Base-by-base conservation (phyloP, 2,329 filamentous ascomycete species). In the Gnomoniopsis smithogilvyi region DNA sequence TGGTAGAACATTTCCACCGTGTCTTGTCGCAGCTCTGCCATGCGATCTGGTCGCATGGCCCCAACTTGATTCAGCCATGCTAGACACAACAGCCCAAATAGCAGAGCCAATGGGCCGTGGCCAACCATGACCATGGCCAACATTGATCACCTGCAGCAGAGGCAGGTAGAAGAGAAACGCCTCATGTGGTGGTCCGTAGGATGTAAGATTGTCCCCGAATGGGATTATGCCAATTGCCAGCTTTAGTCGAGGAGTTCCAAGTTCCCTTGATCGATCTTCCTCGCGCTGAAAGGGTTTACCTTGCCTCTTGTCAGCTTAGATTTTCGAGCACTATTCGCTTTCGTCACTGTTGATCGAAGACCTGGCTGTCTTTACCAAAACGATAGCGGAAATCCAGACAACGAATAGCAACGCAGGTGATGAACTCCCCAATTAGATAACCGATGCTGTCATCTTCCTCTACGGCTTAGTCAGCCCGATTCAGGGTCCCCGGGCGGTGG, bases 1-100 rank as follows among this genome's bases (percentile, higher is more conserved):
- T 99, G 95, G 74, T 96, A 96, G 78, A 98, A 98, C 82, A 98
- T 92, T 66, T 91, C 82, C 59, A 86, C 82, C 12, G 85, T 86
- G 59, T 86, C 81, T 64, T 77, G 78, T 55, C 85, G 80, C 67
- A 88, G 72, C 66, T 80, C 75, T 51, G 78, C 77, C 60, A 87
- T 76, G 66, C 77, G 79, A 60, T 76, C 77, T n/a, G 79, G 74
- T 45, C 78, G 78, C 84, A 88, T 87, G 38, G 81, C 79, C 54
- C 64, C 64, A 19, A 68, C 72, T 3, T 64, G 49, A 21, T 67
- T 68, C 33, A 73, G 70, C 77, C 78, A 80, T 73, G 74, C 67
- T 51, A 71, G 61, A 66, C 79, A 67, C 62, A 74, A 50, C 36
- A 68, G 57, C 48, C 60, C 51, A 47, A 58, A 49, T 33, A 69